Percentiles rank a stretch among this genome's conserved stretches.
phyloP scores from a whole-genome alignment of 139 green algal species.

The Tetratostichococcus sp. region DNA sequence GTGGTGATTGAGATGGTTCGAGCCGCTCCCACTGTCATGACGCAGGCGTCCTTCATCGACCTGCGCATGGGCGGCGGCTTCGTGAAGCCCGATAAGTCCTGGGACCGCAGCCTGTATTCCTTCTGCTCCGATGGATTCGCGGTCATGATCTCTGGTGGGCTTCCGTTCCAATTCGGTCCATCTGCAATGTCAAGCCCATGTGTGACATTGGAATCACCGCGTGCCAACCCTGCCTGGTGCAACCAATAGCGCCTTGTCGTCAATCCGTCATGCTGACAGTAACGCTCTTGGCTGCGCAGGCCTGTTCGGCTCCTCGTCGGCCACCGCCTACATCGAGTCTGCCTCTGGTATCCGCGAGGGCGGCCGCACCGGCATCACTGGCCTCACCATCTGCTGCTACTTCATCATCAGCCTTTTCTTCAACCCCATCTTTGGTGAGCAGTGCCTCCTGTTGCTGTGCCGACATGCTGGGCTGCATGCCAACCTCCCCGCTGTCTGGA shows the following conservation, averaged over 20 bases:
- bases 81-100: slow-evolving; percentile 49
- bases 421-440: slow-evolving; percentile 65
- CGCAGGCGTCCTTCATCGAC: too few species aligned
- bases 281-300: too few species aligned
- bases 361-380: slow-evolving; percentile 65
- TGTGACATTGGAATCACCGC: too few species aligned
- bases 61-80: slow-evolving; percentile 29
- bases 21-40: too few species aligned
- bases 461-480: too few species aligned
- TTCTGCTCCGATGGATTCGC: slow-evolving; percentile 62
- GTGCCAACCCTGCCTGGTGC: too few species aligned
- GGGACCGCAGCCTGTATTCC: slow-evolving; percentile 50
- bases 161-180: too few species aligned
- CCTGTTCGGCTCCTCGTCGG: neutral
- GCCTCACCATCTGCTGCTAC: slow-evolving; percentile 31
- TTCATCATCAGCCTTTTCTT: slow-evolving; percentile 84
- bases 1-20: too few species aligned
- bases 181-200: too few species aligned
- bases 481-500: too few species aligned
- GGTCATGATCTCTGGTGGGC: slow-evolving; percentile 37
- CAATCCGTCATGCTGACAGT: too few species aligned
- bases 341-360: slow-evolving; percentile 58
- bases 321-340: neutral
- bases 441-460: neutral
- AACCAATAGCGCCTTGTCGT: too few species aligned